Conservation (phyloP, 192 early-diverging fungal species). For the Umbelopsis sp. region DNA sequence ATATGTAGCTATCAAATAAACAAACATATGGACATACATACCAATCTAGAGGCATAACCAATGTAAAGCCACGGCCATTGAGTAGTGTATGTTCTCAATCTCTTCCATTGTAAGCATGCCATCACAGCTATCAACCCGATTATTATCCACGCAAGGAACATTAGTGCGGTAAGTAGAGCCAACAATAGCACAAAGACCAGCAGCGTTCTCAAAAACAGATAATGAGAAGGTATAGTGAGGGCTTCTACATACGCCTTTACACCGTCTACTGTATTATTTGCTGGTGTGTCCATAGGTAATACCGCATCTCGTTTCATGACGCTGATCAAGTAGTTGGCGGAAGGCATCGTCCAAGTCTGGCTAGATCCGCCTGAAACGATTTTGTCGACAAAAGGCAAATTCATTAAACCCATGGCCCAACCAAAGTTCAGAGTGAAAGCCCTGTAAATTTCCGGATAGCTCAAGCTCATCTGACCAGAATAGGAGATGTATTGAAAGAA, state of each 20-base stretch:
- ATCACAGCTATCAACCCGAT: background rate
- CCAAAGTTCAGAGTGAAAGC: slow-evolving; percentile 16
- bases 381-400: background rate
- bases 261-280: background rate
- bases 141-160: slow-evolving; percentile 1
- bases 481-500: slow-evolving; percentile 19
- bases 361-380: background rate
- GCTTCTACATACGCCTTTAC: slow-evolving; percentile 13
- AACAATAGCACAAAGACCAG: slow-evolving; percentile 8
- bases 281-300: background rate
- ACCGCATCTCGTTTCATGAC: background rate
- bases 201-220: slow-evolving; percentile 12
- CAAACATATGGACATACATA: background rate
- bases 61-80: slow-evolving; percentile 10
- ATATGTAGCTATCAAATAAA: background rate
- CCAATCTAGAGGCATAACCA: slow-evolving; percentile 11
- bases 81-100: background rate
- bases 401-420: slow-evolving; percentile 16
- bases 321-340: background rate
- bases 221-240: background rate
- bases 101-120: slow-evolving; percentile 3
- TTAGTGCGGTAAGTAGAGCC: slow-evolving; percentile 1
- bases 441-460: slow-evolving; percentile 13
- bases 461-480: background rate
- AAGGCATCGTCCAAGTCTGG: background rate